These are phyloP conservation scores for Neofusicoccum sp. DNA, from an alignment of 2,329 filamentous ascomycete species.

Conservation along the genomic window DNA sequence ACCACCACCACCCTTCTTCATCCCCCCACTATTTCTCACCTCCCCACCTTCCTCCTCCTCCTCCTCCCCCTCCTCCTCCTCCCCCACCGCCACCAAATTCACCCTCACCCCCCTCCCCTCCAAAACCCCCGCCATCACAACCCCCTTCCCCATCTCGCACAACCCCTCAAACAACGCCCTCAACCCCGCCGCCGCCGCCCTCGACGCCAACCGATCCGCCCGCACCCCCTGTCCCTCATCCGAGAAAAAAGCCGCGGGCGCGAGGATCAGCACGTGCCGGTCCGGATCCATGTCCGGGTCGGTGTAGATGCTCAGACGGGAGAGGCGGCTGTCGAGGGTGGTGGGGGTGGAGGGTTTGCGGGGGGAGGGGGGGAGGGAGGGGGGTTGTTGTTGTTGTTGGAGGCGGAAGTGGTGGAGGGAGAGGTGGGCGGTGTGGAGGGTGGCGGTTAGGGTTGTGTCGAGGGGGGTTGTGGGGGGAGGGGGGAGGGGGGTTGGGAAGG, in stretches of 20 bases:
- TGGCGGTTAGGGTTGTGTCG: constrained; percentile 29
- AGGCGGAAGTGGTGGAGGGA: constrained; percentile 32
- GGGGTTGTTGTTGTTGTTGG: background rate
- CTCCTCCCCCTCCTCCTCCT: background rate
- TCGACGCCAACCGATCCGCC: constrained; percentile 17
- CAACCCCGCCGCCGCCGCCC: constrained; percentile 24
- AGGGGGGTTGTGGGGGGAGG: constrained; percentile 28
- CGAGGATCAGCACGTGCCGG: constrained; percentile 20
- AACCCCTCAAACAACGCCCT: constrained; percentile 19
- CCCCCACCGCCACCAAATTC: background rate
- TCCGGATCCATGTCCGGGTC: background rate
- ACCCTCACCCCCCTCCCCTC: background rate
- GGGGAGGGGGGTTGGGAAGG: constrained; percentile 16
- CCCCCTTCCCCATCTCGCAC: background rate
- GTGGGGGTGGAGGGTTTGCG: background rate
- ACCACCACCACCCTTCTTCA: background rate
- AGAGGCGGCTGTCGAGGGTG: background rate
- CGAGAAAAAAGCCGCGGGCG: constrained; percentile 17
- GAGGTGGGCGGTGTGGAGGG: constrained; percentile 29
- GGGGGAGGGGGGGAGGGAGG: constrained; percentile 24
- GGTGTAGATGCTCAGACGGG: constrained; percentile 14
- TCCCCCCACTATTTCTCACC: background rate
- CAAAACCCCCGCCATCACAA: background rate
- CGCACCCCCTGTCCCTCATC: background rate
- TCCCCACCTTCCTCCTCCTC: background rate